Base-by-base conservation (phyloP, 768 basidiomycete genomes). In the Suillus tomentosus region DNA sequence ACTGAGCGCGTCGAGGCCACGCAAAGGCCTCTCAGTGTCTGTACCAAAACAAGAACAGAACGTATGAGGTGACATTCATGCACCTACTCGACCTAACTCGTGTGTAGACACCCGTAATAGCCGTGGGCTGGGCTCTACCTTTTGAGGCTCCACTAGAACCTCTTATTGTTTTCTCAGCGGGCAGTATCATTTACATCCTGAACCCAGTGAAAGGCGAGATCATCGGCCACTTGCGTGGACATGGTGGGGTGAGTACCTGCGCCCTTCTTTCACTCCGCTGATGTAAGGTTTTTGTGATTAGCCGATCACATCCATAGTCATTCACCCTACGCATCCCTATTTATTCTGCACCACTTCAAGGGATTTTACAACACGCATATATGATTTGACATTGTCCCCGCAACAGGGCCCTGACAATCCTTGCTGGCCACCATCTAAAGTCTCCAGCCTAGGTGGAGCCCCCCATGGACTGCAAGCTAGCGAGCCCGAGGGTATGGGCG, bases 281-380 rank as follows among this genome's bases (percentile, higher is more conserved):
- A 17, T 66, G 70, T 69, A 67, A 50, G 47, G 48, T 17, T 36
- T 15, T 9, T 55, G 86, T 84, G 76, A 79, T 34, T 43, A 76
- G 75, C 73, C 76, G 59, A 91, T 94, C 64, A 91, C 88, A 0
- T 87, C 87, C 10, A 83, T 94, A 7, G 82, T 79, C 0, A 85
- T 88, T 8, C 88, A 92, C 72, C 89, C 87, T 6, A 77, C 68
- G 0, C 78, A 77, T 50, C 85, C 87, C 13, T 79, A 89, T 66
- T 71, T 88, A 4, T 81, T 91, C 66, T 87, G 87, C 68, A 90
- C 88, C 2, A 91, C 90, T 15, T 91, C 91, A 0, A 79, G 87
- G 50, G 91, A 94, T 72, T 85, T 84, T 68, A 84, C 90, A 0
- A 81, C 86, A 6, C 80, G 92, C 36, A 82, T 94, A 56, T 92